Evolutionary conservation across 2,329 filamentous ascomycete species (phyloP), one percentile per base, ranked within the genome.

Genomic region (Fusarium graminum): DNA sequence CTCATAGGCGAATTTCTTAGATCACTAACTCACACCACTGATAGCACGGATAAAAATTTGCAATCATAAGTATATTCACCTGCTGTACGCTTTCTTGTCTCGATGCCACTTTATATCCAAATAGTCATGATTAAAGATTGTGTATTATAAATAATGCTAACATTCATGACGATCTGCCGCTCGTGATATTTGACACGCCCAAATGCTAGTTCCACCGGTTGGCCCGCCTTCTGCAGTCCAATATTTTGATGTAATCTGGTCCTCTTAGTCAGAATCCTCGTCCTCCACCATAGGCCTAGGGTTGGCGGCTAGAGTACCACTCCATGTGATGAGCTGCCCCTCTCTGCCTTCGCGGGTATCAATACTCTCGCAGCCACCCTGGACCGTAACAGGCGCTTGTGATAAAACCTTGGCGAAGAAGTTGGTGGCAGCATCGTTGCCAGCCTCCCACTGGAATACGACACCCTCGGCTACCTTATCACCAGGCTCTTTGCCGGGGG

Each of bases 351-450:
- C 49, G 46, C 65, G 52, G 0, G 14, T 42, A 30, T 68, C 65
- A 0, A 68, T 65, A 7, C 64, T 68, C 45, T 68, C 65, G 13
- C 42, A 68, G 3, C 45, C 64, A 8, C 65, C 65, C 6, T 62
- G 28, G 1, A 25, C 65, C 8, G 32, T 34, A 34, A 65, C 44
- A 0, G 64, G 65, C 4, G 60, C 55, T 28, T 68, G 60, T 16
- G 60, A 57, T 2, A 68, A 52, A 3, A 62, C 36, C 45, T 68
- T 68, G 17, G 60, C 64, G 7, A 68, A 68, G 34, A 68, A 68
- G 1, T 25, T 4, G 17, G 34, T 55, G 28, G 65, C 65, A 0
- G 26, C 64, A 14, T 65, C 60, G 11, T 68, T 68, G 6, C 11
- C 25, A 6, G 49, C 47, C 17, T 68, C 65, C 65, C 65, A 68